Base-by-base conservation (phyloP, 2,329 filamentous ascomycete genomes). In the Colletotrichum abscissum region DNA sequence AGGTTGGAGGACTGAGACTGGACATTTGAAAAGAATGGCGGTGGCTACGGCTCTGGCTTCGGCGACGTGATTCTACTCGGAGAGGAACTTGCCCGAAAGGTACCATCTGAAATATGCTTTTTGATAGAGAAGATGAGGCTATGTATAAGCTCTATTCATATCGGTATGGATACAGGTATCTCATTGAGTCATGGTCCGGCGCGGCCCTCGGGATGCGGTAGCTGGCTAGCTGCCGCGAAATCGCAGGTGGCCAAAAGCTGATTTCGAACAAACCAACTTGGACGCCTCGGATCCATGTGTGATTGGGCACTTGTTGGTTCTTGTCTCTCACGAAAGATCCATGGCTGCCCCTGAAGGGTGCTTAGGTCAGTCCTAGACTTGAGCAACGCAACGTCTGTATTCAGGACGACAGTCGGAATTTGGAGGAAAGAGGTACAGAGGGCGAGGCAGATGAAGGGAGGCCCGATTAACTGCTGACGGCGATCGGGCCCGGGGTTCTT, bases 401-500 rank as follows among this genome's bases (percentile, higher is more conserved):
- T 49, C 19, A 42, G 42, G 42, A 4, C 8, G 42, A 49, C 19
- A 49, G 19, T 49, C 7, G 42, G 8, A 9, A 49, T 3, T 14
- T 26, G 2, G 33, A 38, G n/a, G 22, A 9, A 26, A 35, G 7
- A n/a, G 28, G 60, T 11, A 14, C 19, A 4, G 12, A 63, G 16
- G 59, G 9, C 26, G 30, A 11, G 7, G 24, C n/a, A 12, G 11
- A 19, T 9, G 62, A n/a, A 28, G 9, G 7, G 38, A 42, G 38
- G 11, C 54, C 22, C 22, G 54, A 6, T 56, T 16, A 28, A 28
- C 54, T 56, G 26, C 54, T 28, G 26, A 69, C 70, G 58, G 38
- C 49, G 57, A 68, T 59, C 65, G 69, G 66, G 66, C 33, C 56
- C 70, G 67, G 70, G 46, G 35, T 24, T 46, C 33, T 70, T 67